phyloP scores from a whole-genome alignment of 495 filamentous ascomycete genomes.

The Bacidia rubella region DNA sequence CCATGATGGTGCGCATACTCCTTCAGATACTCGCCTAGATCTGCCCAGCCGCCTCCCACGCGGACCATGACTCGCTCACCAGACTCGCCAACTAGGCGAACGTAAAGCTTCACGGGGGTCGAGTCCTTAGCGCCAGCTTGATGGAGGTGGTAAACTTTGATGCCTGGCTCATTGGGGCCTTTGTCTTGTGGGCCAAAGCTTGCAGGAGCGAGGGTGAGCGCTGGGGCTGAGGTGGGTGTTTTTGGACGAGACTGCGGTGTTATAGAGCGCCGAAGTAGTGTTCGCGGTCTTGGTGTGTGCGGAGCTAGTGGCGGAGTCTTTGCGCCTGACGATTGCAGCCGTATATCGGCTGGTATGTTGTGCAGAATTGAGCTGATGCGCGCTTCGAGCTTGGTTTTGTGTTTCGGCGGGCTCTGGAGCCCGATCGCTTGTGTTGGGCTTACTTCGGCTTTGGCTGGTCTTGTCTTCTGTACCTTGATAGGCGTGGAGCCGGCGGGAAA shows the following conservation, averaged over 20 bases:
- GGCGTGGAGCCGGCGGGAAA: background rate
- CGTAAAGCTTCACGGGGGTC: conserved; percentile 81
- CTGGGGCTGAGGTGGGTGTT: conserved; percentile 28
- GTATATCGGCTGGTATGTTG: conserved; percentile 66
- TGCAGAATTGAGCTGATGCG: conserved; percentile 76
- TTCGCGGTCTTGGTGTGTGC: background rate
- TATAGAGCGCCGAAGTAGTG: conserved; percentile 1
- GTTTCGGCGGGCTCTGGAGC: conserved; percentile 5
- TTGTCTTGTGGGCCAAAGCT: conserved; percentile 21
- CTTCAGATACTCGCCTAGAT: conserved; percentile 85
- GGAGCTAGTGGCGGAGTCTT: conserved; percentile 35
- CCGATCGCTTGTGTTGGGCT: background rate
- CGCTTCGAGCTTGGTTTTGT: conserved; percentile 61
- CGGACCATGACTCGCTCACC: conserved; percentile 96
- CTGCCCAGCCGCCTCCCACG: conserved; percentile 92
- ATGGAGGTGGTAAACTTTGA: conserved; percentile 88
- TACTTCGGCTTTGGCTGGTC: background rate
- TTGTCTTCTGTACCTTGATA: conserved; percentile 1
- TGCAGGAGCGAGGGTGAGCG: conserved; percentile 56
- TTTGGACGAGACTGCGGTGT: conserved; percentile 10
- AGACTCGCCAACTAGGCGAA: conserved; percentile 76
- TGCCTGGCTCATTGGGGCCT: conserved; percentile 43
- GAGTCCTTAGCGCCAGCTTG: conserved; percentile 51
- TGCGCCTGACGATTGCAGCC: conserved; percentile 28
- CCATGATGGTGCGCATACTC: conserved; percentile 88